Conservation (phyloP, 805 yeast species). For the Yamadazyma olivae region DNA sequence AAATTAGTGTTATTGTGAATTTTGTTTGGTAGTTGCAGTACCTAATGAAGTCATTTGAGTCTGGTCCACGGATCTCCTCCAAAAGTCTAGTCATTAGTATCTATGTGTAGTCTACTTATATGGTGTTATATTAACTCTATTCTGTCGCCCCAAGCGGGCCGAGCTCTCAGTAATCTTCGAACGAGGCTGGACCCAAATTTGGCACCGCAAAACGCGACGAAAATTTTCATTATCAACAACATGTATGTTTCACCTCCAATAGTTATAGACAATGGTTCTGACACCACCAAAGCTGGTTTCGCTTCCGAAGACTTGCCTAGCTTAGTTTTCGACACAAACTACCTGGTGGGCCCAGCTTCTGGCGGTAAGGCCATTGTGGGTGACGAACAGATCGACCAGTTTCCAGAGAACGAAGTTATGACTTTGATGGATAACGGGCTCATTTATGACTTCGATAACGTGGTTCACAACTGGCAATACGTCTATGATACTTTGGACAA, state of each 20-base stretch:
- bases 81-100: too few species aligned
- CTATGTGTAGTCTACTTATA: too few species aligned
- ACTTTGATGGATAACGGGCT: slow-evolving; percentile 63
- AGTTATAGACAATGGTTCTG: slow-evolving; percentile 67
- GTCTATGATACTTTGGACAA: slow-evolving; percentile 51
- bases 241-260: slow-evolving; percentile 48
- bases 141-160: too few species aligned
- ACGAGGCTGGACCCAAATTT: too few species aligned
- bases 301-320: slow-evolving; percentile 64
- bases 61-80: too few species aligned
- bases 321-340: slow-evolving; percentile 54
- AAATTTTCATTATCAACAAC: slow-evolving; percentile 10
- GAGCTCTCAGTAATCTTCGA: too few species aligned
- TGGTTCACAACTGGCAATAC: slow-evolving; percentile 65
- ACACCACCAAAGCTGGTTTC: slow-evolving; percentile 66
- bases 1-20: background rate
- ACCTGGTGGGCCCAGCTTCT: slow-evolving; percentile 35
- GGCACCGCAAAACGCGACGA: too few species aligned
- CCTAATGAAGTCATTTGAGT: too few species aligned
- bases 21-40: too few species aligned
- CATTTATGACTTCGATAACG: slow-evolving; percentile 70
- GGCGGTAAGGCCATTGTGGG: slow-evolving; percentile 36
- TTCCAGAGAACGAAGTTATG: slow-evolving; percentile 48
- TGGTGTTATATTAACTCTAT: too few species aligned
- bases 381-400: slow-evolving; percentile 43